Base-by-base conservation (phyloP, 2,329 filamentous ascomycete species). In the Alternaria sp. region DNA sequence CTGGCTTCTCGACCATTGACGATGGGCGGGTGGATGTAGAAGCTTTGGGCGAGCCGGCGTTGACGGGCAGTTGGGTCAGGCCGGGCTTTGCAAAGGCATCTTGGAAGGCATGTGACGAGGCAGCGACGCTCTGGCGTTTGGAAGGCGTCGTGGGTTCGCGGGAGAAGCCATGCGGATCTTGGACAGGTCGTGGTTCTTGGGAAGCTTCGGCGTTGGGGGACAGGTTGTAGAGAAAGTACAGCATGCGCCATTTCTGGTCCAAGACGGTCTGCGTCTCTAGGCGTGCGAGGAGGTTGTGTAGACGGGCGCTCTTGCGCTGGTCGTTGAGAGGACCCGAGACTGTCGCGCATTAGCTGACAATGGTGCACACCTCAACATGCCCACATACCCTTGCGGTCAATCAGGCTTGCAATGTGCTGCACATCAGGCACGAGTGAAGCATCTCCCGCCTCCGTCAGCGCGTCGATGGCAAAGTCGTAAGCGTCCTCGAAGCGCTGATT, bases 181-280 rank as follows among this genome's bases (percentile, higher is more conserved):
- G 66, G 1, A 62, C 48, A 1, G 54, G 52, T 3, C 46, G 44
- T n/a, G 51, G 59, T 8, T 71, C 68, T 1, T 38, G 45, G 0
- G 60, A 54, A 0, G 65, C 45, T 36, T 56, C 56, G 5, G 70
- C 63, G 9, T 74, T 88, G 73, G 94, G 91, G 63, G 92, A 89
- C 49, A 97, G 86, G 71, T 92, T 89, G 77, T 95, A 91, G 43
- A 99, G 86, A 43, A 99, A 88, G 77, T 96, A 96, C 20, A 99
- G 85, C 67, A 99, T 97, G 3, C 92, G 93, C 93, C 94, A 98
- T 85, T 99, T 99, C 79, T 97, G 92, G 72, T 92, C 91, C 45
- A 99, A 85, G 6, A 98, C 94, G 0, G 94, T 94, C 67, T 97
- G 89, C n/a, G 92, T 92, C 27, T 97, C 84, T 18, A 99, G 86